phyloP scores from a whole-genome alignment of 805 yeast genomes.

The Lachancea lanzarotensis region DNA sequence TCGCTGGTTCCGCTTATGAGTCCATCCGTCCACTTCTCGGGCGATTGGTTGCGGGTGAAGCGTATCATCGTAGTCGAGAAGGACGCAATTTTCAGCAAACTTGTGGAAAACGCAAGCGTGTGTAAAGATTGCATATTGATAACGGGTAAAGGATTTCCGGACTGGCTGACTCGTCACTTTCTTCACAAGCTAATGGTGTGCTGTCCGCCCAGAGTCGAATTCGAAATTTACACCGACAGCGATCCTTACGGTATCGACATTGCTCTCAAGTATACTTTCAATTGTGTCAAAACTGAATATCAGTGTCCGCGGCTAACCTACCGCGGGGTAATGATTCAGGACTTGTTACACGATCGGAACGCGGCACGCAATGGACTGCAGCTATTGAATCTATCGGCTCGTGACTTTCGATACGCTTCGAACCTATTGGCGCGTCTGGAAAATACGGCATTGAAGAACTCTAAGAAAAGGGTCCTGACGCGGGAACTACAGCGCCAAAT shows the following conservation, averaged over 20 bases:
- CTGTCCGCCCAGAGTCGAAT: slow-evolving; percentile 25
- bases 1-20: slow-evolving; percentile 38
- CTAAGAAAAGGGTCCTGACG: not conserved
- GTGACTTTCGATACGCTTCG: slow-evolving; percentile 28
- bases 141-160: slow-evolving; percentile 72
- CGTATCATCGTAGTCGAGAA: slow-evolving; percentile 44
- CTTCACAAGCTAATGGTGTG: slow-evolving; percentile 25
- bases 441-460: not conserved
- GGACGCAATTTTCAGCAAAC: slow-evolving; percentile 42
- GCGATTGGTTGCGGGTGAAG: not conserved
- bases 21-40: slow-evolving; percentile 4
- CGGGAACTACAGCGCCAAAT: slow-evolving; percentile 52
- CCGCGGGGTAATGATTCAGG: slow-evolving; percentile 19
- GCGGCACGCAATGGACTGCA: slow-evolving; percentile 7
- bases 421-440: slow-evolving; percentile 17
- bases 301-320: slow-evolving; percentile 15
- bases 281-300: slow-evolving; percentile 6
- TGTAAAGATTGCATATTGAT: slow-evolving; percentile 30
- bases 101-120: slow-evolving; percentile 14
- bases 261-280: slow-evolving; percentile 38
- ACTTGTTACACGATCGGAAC: slow-evolving; percentile 10
- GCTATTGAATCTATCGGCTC: slow-evolving; percentile 18
- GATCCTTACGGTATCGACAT: slow-evolving; percentile 64
- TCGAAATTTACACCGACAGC: slow-evolving; percentile 50
- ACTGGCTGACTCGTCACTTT: slow-evolving; percentile 45